Base-by-base conservation (phyloP, 2,329 filamentous ascomycete genomes). In the Trichoderma atroviride region DNA sequence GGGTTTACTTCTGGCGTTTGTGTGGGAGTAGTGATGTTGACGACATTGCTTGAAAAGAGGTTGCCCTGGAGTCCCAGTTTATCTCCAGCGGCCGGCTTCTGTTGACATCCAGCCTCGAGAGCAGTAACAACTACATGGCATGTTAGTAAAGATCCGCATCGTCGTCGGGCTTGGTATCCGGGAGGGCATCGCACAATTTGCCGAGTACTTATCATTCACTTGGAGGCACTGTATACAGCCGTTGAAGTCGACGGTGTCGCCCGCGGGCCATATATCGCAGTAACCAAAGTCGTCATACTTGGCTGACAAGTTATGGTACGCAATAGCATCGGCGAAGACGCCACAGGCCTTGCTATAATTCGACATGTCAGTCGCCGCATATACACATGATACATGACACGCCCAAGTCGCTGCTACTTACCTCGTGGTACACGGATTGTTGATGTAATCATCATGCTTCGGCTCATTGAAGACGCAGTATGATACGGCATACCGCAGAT, bases 21-120 rank as follows among this genome's bases (percentile, higher is more conserved):
- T 0, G 82, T 79, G 0, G 88, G 85, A 0, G 80, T 78, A 2
- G 86, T 87, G 65, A 87, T 81, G 70, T 84, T 85, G 52, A 88
- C 81, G 0, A 73, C 69, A 0, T 79, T 76, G 11, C 74, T 76
- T 2, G 86, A 86, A 76, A 90, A 90, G 2, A 86, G 76, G 24
- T 79, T 77, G 27, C 88, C 88, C 5, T 84, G 75, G 0, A 88
- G 74, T 4, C 83, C 83, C n/a, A 90, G 73, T 0, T 78, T 83
- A 0, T 77, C 73, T 0, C 87, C 87, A 0, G 80, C 75, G 0
- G 74, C 71, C 0, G 88, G 86, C 69, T 80, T 79, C 71, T 89
- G 85, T 64, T 81, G 74, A 73, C 88, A 90, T 7, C 85, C 87
- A 22, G 86, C 87, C 69, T 87, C 79, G 9, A 90, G 80, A 43